These are phyloP conservation scores for Guillardia theta DNA, from an alignment of 78 protist genomes.

Conservation along the genomic window DNA sequence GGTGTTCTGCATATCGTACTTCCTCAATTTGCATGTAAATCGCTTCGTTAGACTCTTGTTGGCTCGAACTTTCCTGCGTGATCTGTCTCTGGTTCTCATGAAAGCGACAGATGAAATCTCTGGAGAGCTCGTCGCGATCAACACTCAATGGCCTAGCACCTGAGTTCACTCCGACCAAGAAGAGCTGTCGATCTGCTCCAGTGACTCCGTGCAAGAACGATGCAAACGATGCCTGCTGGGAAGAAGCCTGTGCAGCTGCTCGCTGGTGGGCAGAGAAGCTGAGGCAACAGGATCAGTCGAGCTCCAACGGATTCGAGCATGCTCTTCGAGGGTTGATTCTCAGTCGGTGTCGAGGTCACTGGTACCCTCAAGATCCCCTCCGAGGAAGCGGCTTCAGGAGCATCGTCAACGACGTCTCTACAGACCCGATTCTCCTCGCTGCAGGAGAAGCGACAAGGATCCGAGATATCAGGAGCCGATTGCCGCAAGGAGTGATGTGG, in stretches of 20 bases:
- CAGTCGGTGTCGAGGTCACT: neutral
- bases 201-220: neutral
- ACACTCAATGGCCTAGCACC: neutral
- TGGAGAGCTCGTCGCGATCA: no score
- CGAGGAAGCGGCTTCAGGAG: neutral
- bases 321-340: neutral
- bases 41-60: no score
- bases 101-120: no score
- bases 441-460: neutral
- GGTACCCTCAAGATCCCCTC: slow-evolving; percentile 20
- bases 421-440: neutral
- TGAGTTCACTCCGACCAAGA: neutral
- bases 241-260: neutral
- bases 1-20: no score
- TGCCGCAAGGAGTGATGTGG: neutral
- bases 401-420: neutral
- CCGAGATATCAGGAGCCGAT: neutral
- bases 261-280: neutral
- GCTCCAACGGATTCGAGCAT: neutral
- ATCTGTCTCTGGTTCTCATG: no score
- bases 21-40: no score
- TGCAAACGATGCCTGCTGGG: neutral
- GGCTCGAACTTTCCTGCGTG: no score
- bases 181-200: neutral
- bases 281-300: neutral